Evolutionary conservation across 345 rosid species (phyloP).

Genomic region (Citrus sp.): DNA sequence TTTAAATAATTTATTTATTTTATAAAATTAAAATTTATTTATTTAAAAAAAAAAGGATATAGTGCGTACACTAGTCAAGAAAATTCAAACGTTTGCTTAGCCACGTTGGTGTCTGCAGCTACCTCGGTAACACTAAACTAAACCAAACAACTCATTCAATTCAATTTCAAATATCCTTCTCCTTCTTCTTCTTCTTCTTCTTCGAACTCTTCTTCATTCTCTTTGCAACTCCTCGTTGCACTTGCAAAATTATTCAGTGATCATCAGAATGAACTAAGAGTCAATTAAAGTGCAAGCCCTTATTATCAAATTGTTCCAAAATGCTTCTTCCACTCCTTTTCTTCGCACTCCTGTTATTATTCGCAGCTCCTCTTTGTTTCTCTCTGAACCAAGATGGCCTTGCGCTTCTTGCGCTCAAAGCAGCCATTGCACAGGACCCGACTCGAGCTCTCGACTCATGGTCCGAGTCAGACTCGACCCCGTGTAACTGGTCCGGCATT

Average conservation of each 20-base stretch:
- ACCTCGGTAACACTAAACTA: constrained; percentile 11
- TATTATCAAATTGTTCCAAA: not conserved
- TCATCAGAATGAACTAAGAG: too few relatives aligned
- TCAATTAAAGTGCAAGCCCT: too few relatives aligned
- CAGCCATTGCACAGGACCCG: constrained; percentile 67
- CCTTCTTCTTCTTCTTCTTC: constrained; percentile 15
- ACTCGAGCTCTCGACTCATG: constrained; percentile 52
- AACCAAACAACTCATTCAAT: not conserved
- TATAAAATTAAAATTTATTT: not conserved
- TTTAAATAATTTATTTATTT: not conserved
- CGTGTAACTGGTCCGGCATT: constrained; percentile 83
- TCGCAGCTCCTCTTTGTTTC: constrained; percentile 16
- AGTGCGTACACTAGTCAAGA: constrained; percentile 1
- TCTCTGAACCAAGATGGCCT: constrained; percentile 75
- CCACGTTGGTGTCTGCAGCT: not conserved
- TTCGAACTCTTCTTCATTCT: not conserved
- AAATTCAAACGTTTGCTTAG: constrained; percentile 14
- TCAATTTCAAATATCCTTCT: constrained; percentile 15
- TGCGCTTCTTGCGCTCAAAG: constrained; percentile 84
- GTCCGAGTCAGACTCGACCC: constrained; percentile 70
- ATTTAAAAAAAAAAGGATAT: too few relatives aligned
- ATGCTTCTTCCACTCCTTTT: constrained; percentile 17
- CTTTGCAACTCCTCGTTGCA: constrained; percentile 75
- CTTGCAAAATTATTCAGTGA: too few relatives aligned
- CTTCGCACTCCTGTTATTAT: constrained; percentile 12